These are phyloP conservation scores for Macrolepiota dolichaula DNA, from an alignment of 768 basidiomycete species.

Conservation along the genomic window DNA sequence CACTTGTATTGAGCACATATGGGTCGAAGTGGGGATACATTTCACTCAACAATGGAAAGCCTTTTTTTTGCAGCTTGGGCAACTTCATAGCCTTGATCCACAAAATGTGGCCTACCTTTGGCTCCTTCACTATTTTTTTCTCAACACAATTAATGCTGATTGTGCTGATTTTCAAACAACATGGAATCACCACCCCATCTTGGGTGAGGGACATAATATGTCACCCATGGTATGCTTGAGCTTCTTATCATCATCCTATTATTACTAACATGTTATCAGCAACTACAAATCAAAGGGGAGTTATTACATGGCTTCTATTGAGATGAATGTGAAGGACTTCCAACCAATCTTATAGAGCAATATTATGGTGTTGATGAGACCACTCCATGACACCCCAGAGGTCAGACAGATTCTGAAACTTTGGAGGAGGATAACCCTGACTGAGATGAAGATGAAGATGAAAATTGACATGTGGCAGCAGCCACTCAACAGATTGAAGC, in stretches of 20 bases:
- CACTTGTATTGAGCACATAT: background rate
- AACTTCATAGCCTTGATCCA: background rate
- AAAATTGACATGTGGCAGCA: too few relatives aligned
- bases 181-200: background rate
- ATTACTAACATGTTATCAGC: background rate
- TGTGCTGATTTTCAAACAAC: background rate
- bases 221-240: background rate
- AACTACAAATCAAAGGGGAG: background rate
- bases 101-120: background rate
- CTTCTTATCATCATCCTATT: background rate
- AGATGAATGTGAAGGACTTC: background rate
- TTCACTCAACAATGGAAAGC: background rate
- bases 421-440: too few relatives aligned
- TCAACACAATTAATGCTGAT: background rate
- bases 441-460: too few relatives aligned
- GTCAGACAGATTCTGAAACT: too few relatives aligned
- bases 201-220: background rate
- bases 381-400: too few relatives aligned
- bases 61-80: background rate
- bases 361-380: background rate
- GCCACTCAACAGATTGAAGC: too few relatives aligned
- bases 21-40: background rate
- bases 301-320: background rate
- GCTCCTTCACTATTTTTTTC: background rate
- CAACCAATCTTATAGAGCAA: background rate